phyloP scores from a whole-genome alignment of 2,329 filamentous ascomycete species.

The Xylaria sp. region DNA sequence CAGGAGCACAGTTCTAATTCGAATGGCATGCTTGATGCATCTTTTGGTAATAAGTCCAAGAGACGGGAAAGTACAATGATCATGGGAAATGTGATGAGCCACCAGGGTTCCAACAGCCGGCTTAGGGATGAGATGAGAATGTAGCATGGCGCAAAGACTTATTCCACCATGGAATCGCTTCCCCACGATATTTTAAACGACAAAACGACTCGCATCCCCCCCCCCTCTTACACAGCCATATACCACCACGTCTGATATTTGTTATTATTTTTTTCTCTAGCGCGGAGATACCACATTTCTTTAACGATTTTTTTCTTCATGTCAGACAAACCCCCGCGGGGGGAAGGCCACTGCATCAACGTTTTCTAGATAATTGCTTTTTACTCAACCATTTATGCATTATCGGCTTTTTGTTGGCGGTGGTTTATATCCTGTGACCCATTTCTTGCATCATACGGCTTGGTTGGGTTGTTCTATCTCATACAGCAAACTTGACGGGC shows the following conservation, averaged over 20 bases:
- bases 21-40: slow-evolving; percentile 44
- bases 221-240: slow-evolving; percentile 18
- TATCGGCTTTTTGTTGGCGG: slow-evolving; percentile 13
- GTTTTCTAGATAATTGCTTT: slow-evolving; percentile 20
- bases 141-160: slow-evolving; percentile 26
- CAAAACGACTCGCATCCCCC: too few species aligned
- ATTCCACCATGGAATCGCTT: slow-evolving; percentile 7
- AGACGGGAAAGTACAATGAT: slow-evolving; percentile 68
- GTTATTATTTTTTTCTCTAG: slow-evolving; percentile 22
- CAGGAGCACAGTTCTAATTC: slow-evolving; percentile 41
- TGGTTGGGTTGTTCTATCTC: too few species aligned
- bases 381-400: slow-evolving; percentile 16
- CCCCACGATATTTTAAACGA: slow-evolving; percentile 18
- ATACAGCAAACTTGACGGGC: too few species aligned
- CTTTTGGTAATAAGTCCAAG: slow-evolving; percentile 48
- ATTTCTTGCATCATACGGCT: slow-evolving; percentile 18
- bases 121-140: slow-evolving; percentile 59
- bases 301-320: slow-evolving; percentile 23
- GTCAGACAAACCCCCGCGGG: neutral
- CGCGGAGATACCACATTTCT: slow-evolving; percentile 30
- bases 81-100: slow-evolving; percentile 54
- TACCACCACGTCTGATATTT: slow-evolving; percentile 27
- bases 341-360: slow-evolving; percentile 16
- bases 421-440: slow-evolving; percentile 15
- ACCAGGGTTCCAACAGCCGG: slow-evolving; percentile 59